Percentiles rank a stretch among this genome's conserved stretches.
phyloP scores from a whole-genome alignment of 83 land plant genomes.

The Picea abies region DNA sequence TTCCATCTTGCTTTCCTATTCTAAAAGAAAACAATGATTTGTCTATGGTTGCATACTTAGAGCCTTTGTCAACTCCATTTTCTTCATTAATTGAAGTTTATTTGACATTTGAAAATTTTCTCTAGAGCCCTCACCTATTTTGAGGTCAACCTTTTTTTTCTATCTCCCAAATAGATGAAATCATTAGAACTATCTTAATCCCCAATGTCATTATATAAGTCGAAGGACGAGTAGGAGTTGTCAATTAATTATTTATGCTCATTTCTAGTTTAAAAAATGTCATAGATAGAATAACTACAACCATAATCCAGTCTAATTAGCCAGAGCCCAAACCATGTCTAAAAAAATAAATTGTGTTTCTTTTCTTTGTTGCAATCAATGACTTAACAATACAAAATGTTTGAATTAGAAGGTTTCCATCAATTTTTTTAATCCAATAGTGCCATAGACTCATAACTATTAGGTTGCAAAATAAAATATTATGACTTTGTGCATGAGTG shows the following conservation, averaged over 20 bases:
- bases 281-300: constrained; percentile 5
- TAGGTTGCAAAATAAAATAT: too few relatives aligned
- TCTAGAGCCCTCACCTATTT: constrained; percentile 53
- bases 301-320: neutral
- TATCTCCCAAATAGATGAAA: constrained; percentile 26
- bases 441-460: too few relatives aligned
- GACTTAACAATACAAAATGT: too few relatives aligned
- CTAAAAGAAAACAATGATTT: constrained; percentile 54
- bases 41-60: constrained; percentile 48
- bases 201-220: neutral
- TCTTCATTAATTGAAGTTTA: constrained; percentile 54
- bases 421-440: too few relatives aligned
- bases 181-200: constrained; percentile 15
- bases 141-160: constrained; percentile 43
- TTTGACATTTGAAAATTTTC: constrained; percentile 51
- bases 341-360: neutral
- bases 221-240: constrained; percentile 8
- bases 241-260: neutral
- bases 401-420: too few relatives aligned
- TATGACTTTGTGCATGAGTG: too few relatives aligned
- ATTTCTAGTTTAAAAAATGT: neutral
- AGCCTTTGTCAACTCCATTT: constrained; percentile 45
- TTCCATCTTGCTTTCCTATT: constrained; percentile 50
- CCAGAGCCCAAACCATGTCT: neutral
- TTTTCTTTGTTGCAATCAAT: neutral